Percentiles rank a stretch among this genome's conserved stretches.
These are phyloP conservation scores for Nephelium lappaceum DNA, from an alignment of 345 rosid species.

Conservation along the genomic window DNA sequence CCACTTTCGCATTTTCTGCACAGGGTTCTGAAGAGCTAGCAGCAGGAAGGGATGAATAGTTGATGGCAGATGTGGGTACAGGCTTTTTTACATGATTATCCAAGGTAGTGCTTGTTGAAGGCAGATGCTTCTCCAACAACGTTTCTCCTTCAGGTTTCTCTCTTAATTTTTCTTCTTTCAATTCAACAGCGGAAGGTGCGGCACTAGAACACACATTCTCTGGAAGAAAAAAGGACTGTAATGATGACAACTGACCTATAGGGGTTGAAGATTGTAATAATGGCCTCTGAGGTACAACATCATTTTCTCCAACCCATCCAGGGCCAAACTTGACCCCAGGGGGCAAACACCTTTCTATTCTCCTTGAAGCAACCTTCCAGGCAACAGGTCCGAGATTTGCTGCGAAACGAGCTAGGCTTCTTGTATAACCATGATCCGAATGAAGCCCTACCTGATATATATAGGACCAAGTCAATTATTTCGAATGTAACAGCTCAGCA, in stretches of 20 bases:
- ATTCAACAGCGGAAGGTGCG: conserved; percentile 8
- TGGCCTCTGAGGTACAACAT: conserved; percentile 39
- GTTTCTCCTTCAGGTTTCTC: conserved; percentile 26
- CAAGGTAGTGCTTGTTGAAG: conserved; percentile 19
- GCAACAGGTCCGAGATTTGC: conserved; percentile 69
- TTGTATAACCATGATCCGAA: conserved; percentile 73
- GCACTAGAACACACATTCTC: conserved; percentile 30
- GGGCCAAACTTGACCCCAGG: conserved; percentile 67
- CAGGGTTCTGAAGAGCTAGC: conserved; percentile 29
- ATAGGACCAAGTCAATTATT: conserved; percentile 22
- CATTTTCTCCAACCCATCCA: conserved; percentile 87
- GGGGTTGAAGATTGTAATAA: conserved; percentile 19
- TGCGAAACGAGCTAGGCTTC: conserved; percentile 82
- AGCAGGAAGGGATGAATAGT: conserved; percentile 24
- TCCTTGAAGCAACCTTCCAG: conserved; percentile 66
- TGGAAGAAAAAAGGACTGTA: conserved; percentile 22
- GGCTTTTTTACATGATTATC: conserved; percentile 23
- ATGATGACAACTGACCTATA: conserved; percentile 26
- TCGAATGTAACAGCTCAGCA: conserved; percentile 2
- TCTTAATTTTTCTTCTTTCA: conserved; percentile 24
- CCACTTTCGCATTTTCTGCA: conserved; percentile 25
- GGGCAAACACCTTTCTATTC: conserved; percentile 60
- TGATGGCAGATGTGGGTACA: conserved; percentile 18
- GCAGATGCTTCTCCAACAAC: conserved; percentile 25
- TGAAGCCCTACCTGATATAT: conserved; percentile 68